A percentile compares a stretch with the other conserved stretches of the same genome.
These are phyloP conservation scores for Sphaerulina vaccinii DNA, from an alignment of 2,329 filamentous ascomycete genomes.

Conservation along the genomic window DNA sequence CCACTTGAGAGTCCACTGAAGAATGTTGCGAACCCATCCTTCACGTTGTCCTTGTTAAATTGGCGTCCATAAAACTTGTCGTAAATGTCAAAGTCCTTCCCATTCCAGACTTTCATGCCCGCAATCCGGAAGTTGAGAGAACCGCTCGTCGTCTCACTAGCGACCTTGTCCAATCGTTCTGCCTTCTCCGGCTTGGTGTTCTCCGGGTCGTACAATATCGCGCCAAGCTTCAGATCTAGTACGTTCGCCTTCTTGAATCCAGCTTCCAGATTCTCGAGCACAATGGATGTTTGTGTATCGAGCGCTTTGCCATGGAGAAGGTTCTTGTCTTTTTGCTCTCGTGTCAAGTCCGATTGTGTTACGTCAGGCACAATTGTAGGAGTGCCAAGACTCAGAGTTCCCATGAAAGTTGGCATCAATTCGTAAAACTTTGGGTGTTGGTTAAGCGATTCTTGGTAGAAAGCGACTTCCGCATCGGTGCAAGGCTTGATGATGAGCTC, in stretches of 20 bases:
- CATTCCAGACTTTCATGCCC: conserved; percentile 61
- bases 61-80: conserved; percentile 66
- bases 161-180: conserved; percentile 58
- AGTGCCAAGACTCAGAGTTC: conserved; percentile 69
- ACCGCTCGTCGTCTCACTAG: conserved; percentile 58
- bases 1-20: conserved; percentile 45
- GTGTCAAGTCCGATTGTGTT: conserved; percentile 23
- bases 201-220: conserved; percentile 76
- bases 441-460: conserved; percentile 73
- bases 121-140: conserved; percentile 63
- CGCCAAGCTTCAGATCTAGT: conserved; percentile 87
- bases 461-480: conserved; percentile 77
- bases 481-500: conserved; percentile 93
- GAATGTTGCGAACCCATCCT: conserved; percentile 59
- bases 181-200: conserved; percentile 59
- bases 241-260: conserved; percentile 86
- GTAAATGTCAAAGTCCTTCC: conserved; percentile 55
- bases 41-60: conserved; percentile 56
- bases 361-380: conserved; percentile 29
- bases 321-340: conserved; percentile 38
- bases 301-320: conserved; percentile 62
- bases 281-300: conserved; percentile 74
- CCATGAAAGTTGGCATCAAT: conserved; percentile 83
- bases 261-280: conserved; percentile 78
- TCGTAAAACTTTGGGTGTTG: conserved; percentile 71